phyloP scores from a whole-genome alignment of 306 rosid species.

The Rosa chinensis region DNA sequence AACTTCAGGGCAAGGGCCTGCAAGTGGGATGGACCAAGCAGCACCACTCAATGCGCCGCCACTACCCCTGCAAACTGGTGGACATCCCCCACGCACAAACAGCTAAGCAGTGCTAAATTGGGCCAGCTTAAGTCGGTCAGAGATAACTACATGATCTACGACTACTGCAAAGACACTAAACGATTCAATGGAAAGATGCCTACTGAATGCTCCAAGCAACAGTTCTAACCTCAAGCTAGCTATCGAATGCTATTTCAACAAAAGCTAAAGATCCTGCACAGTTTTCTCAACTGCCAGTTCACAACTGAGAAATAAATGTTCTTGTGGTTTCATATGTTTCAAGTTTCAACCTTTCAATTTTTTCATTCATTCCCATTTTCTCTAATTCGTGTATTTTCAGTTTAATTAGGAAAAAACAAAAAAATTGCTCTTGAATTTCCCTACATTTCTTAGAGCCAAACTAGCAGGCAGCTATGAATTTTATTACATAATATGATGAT shows the following conservation, averaged over 20 bases:
- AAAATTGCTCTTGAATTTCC: neutral
- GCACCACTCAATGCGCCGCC: conserved; percentile 57
- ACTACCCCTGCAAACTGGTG: conserved; percentile 61
- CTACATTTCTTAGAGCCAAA: neutral
- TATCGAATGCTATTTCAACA: neutral
- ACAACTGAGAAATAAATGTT: neutral
- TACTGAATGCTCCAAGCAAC: conserved; percentile 54
- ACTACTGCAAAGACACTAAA: conserved; percentile 65
- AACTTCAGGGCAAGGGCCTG: conserved; percentile 76
- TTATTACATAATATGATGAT: neutral
- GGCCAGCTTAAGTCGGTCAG: conserved; percentile 60
- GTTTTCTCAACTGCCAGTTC: conserved; percentile 12
- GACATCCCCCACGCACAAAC: conserved; percentile 50
- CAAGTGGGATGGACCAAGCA: conserved; percentile 55
- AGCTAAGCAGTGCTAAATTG: conserved; percentile 34
- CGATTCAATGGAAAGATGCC: conserved; percentile 61
- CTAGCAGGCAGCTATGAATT: neutral
- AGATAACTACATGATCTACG: conserved; percentile 60
- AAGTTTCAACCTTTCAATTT: neutral
- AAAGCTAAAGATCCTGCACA: neutral
- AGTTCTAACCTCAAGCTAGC: conserved; percentile 32
- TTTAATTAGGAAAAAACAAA: neutral
- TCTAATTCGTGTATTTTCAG: neutral
- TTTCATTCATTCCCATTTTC: neutral
- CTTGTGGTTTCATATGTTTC: conserved; percentile 18